Evolutionary conservation across 805 yeast species (phyloP), one percentile per base, ranked within the genome.

Genomic region (Wickerhamomyces subpelliculosus): DNA sequence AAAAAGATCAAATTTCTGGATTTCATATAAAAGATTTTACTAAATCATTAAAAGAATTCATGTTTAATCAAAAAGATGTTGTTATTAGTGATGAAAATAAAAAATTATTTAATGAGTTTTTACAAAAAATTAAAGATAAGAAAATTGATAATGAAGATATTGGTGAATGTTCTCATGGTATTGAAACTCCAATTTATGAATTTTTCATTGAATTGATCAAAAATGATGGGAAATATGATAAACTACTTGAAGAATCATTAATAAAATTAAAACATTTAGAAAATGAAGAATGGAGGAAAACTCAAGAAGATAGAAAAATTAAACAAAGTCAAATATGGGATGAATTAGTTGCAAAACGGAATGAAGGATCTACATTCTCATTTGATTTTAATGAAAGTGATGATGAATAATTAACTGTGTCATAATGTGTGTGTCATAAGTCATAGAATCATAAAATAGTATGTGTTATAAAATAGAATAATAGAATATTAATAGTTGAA

Each of bases 1-100:
- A 79, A 50, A 64, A 68, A 7, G 72, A 73, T 26, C 96, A 88
- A 57, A 68, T 88, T 13, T 80, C 89, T 34, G 97, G 96, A 5
- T 87, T 88, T 54, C 75, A 76, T 41, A 72, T 80, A 12, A 66
- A 67, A 27, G 72, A 72, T 36, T 72, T 81, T 17, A 66, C 64
- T 27, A 43, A 41, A 3, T 61, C 66, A 12, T 44, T 70, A 31
- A 44, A 44, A 10, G 47, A 51, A 1, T 53, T 73, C 44, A 51
- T 67, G 19, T 5, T 13, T 5, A 25, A 25, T n/a, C 27, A 14
- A 25, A 14, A 16, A 8, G 37, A 48, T 21, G 24, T 36, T 21
- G 36, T 42, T 3, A 49, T 44, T 13, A 52, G 46, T 23, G 34
- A 28, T 17, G 41, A 45, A 8, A 42, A 37, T 14, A 42, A 46